Conservation (phyloP, 2,329 filamentous ascomycete species). For the Chaetomiaceae sp. region DNA sequence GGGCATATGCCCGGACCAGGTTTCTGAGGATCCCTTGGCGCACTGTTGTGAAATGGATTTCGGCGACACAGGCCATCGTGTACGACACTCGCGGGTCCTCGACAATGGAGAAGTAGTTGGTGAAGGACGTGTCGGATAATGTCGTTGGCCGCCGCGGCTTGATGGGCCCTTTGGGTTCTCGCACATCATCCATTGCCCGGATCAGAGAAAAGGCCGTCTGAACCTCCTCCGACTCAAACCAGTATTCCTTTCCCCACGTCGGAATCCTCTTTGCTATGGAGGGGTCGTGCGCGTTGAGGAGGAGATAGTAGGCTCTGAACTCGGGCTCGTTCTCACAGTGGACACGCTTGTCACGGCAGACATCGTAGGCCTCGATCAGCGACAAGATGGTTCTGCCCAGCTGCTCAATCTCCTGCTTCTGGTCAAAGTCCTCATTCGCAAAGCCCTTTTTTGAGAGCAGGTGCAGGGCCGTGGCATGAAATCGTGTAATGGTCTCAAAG, state of each 20-base stretch:
- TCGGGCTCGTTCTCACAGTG: slow-evolving; percentile 60
- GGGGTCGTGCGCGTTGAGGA: slow-evolving; percentile 58
- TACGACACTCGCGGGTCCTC: slow-evolving; percentile 56
- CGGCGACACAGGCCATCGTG: slow-evolving; percentile 65
- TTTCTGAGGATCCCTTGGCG: slow-evolving; percentile 55
- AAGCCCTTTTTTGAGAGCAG: slow-evolving; percentile 55
- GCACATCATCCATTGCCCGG: slow-evolving; percentile 56
- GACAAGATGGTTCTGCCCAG: slow-evolving; percentile 62
- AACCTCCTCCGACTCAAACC: slow-evolving; percentile 53
- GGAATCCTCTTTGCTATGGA: slow-evolving; percentile 52
- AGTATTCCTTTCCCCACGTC: slow-evolving; percentile 54
- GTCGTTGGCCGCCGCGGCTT: slow-evolving; percentile 46
- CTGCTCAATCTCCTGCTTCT: slow-evolving; percentile 65
- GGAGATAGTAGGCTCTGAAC: slow-evolving; percentile 61
- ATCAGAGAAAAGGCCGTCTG: slow-evolving; percentile 58
- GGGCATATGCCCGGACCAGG: slow-evolving; percentile 51
- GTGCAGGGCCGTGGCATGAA: slow-evolving; percentile 62
- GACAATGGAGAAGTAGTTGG: slow-evolving; percentile 58
- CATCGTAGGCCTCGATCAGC: slow-evolving; percentile 62
- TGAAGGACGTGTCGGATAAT: slow-evolving; percentile 46
- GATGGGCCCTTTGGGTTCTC: slow-evolving; percentile 54
- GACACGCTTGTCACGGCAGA: slow-evolving; percentile 56
- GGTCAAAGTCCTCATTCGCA: slow-evolving; percentile 56
- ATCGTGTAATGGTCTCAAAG: slow-evolving; percentile 61
- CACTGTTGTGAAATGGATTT: slow-evolving; percentile 61